Evolutionary conservation across 306 rosid genomes (phyloP).

Genomic region (Canavalia ensiformis): DNA sequence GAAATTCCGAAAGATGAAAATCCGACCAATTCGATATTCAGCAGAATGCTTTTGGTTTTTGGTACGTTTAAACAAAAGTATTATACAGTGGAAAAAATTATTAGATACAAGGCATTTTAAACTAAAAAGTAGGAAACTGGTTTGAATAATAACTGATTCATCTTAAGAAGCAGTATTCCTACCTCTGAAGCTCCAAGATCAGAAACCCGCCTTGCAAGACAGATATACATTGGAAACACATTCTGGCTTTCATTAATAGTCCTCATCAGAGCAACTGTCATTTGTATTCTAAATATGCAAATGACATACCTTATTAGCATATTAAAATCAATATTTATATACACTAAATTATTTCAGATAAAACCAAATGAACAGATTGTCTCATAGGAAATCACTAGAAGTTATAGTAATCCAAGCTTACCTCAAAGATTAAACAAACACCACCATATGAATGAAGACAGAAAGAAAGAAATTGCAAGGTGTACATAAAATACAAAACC

Average conservation of each 20-base stretch:
- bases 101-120: slow-evolving; percentile 27
- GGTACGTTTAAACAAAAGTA: not conserved
- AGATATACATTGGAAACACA: slow-evolving; percentile 72
- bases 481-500: not conserved
- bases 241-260: slow-evolving; percentile 56
- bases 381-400: slow-evolving; percentile 18
- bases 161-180: slow-evolving; percentile 38
- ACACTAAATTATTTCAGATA: not conserved
- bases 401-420: slow-evolving; percentile 18
- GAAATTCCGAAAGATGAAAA: slow-evolving; percentile 60
- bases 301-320: slow-evolving; percentile 44
- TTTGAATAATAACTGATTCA: not conserved
- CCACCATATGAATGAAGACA: not conserved
- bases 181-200: slow-evolving; percentile 72
- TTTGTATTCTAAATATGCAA: slow-evolving; percentile 73
- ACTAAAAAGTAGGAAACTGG: not conserved
- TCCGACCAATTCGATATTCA: slow-evolving; percentile 75
- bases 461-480: slow-evolving; percentile 1
- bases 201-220: slow-evolving; percentile 78
- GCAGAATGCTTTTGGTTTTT: slow-evolving; percentile 61
- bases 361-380: not conserved
- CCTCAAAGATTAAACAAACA: slow-evolving; percentile 4
- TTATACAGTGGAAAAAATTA: not conserved
- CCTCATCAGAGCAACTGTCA: slow-evolving; percentile 68
- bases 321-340: slow-evolving; percentile 19